These are phyloP conservation scores for Barbarea vulgaris DNA, from an alignment of 345 rosid species.

Conservation along the genomic window DNA sequence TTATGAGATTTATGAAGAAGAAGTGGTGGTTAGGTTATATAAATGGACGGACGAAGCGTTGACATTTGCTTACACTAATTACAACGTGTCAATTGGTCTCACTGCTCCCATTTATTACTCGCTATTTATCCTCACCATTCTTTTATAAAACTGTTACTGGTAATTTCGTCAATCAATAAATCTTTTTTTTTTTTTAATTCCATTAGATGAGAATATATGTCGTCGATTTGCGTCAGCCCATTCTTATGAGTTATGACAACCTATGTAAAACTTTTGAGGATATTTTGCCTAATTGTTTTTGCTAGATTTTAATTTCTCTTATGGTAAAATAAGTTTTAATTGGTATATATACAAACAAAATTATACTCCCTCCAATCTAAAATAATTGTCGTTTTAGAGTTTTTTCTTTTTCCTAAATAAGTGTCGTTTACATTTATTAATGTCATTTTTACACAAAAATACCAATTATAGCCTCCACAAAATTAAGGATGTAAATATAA, in stretches of 20 bases:
- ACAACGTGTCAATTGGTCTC: constrained; percentile 40
- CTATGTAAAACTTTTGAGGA: too few relatives aligned
- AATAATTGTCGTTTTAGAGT: too few relatives aligned
- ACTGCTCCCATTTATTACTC: constrained; percentile 29
- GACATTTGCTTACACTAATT: constrained; percentile 36
- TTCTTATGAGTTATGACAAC: neutral
- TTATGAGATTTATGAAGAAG: constrained; percentile 1
- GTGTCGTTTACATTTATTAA: too few relatives aligned
- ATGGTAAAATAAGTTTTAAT: too few relatives aligned
- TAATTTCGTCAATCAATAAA: neutral
- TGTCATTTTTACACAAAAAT: too few relatives aligned
- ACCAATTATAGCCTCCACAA: too few relatives aligned
- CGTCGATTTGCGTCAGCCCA: neutral
- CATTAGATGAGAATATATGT: neutral
- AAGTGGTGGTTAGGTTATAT: constrained; percentile 40
- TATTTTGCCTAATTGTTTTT: too few relatives aligned
- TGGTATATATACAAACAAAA: too few relatives aligned
- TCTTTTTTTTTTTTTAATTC: neutral
- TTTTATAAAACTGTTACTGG: neutral
- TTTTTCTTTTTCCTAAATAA: too few relatives aligned
- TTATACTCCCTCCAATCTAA: too few relatives aligned
- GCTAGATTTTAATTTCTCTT: too few relatives aligned
- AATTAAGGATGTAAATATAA: too few relatives aligned
- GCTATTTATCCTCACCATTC: neutral
- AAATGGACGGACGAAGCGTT: constrained; percentile 36